Evolutionary conservation across 768 basidiomycete species (phyloP).

Genomic region (Dictyophora rubrovolvata): DNA sequence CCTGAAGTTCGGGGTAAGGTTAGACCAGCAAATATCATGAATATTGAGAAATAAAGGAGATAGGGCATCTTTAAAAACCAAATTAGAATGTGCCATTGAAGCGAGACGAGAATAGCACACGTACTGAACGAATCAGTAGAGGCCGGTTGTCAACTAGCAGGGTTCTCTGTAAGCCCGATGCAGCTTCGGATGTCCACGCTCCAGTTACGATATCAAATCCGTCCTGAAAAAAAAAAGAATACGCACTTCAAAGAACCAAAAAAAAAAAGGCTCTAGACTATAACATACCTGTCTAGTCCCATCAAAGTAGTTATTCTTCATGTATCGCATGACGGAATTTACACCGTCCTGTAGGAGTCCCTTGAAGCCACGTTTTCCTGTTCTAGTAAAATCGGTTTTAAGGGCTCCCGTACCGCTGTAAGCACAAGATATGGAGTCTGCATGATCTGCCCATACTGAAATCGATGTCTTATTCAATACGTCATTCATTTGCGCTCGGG

Average conservation of each 20-base stretch:
- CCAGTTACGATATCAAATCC: conserved; percentile 93
- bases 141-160: conserved; percentile 73
- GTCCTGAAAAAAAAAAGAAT: conserved; percentile 43
- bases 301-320: conserved; percentile 96
- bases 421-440: conserved; percentile 78
- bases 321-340: conserved; percentile 75
- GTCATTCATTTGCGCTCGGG: conserved; percentile 4
- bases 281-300: conserved; percentile 73
- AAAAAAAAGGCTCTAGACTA: not conserved
- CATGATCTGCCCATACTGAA: conserved; percentile 96
- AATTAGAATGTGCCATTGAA: not conserved
- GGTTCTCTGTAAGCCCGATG: conserved; percentile 37
- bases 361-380: conserved; percentile 75
- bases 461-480: not conserved
- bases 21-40: conserved; percentile 81
- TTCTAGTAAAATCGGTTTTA: conserved; percentile 94
- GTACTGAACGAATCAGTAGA: conserved; percentile 72
- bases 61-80: conserved; percentile 61
- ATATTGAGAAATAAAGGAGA: conserved; percentile 65
- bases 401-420: conserved; percentile 94
- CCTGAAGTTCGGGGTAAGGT: conserved; percentile 83
- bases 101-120: conserved; percentile 19
- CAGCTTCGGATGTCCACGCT: conserved; percentile 75
- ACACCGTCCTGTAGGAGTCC: conserved; percentile 78
- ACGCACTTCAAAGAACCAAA: not conserved